Evolutionary conservation across 164 flowering plant genomes (phyloP).

Genomic region (Echeveria elegans): DNA sequence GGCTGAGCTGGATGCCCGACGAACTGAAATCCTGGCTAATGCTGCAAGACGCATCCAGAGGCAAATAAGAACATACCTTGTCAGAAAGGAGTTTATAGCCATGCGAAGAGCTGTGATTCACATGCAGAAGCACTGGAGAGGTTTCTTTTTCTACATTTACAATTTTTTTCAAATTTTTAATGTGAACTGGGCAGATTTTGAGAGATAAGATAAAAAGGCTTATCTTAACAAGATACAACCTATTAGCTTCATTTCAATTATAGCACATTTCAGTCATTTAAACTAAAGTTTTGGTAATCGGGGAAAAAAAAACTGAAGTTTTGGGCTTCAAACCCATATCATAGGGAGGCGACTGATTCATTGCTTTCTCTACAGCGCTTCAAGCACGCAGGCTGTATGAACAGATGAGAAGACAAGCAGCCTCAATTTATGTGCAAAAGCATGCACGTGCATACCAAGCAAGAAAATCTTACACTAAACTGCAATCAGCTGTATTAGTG

Average conservation of each 20-base stretch:
- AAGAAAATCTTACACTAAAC: constrained; percentile 39
- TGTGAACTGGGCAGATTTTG: not conserved
- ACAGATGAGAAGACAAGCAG: constrained; percentile 65
- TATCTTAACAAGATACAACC: not conserved
- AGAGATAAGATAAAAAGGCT: not conserved
- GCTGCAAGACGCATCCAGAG: constrained; percentile 91
- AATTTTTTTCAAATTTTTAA: not conserved
- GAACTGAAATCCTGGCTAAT: constrained; percentile 85
- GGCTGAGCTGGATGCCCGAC: constrained; percentile 96
- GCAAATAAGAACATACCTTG: constrained; percentile 75
- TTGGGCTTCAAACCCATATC: not conserved
- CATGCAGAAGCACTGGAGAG: constrained; percentile 79
- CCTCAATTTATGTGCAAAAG: constrained; percentile 78
- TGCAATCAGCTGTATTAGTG: constrained; percentile 49
- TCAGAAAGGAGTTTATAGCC: constrained; percentile 71
- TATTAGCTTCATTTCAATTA: not conserved
- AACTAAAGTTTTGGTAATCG: not conserved
- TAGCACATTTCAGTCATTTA: not conserved
- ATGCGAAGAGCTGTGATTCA: constrained; percentile 74
- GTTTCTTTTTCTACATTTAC: constrained; percentile 24
- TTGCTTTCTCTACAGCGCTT: constrained; percentile 32
- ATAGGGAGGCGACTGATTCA: not conserved
- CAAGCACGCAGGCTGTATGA: constrained; percentile 65
- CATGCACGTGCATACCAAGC: constrained; percentile 47
- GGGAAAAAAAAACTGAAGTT: not conserved